These are phyloP conservation scores for Leptographium wingfieldii DNA, from an alignment of 2,329 filamentous ascomycete species.

Conservation along the genomic window DNA sequence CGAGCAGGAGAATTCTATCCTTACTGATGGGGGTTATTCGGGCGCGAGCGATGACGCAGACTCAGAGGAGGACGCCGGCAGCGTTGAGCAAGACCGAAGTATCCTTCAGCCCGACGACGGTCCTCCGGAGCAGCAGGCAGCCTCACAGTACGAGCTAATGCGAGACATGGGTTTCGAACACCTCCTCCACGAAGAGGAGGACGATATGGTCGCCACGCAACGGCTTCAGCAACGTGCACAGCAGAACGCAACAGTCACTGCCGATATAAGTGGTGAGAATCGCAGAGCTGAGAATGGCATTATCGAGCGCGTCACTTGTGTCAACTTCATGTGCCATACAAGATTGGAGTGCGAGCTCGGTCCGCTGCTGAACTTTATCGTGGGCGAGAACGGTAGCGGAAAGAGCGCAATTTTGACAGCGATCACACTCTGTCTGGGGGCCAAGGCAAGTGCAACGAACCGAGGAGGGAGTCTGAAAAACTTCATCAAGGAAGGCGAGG, in stretches of 20 bases:
- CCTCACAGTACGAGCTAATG: constrained; percentile 49
- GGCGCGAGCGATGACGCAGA: neutral
- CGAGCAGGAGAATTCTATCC: constrained; percentile 3
- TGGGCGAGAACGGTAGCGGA: constrained; percentile 93
- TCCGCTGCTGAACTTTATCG: constrained; percentile 93
- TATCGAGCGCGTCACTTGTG: constrained; percentile 73
- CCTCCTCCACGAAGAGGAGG: constrained; percentile 40
- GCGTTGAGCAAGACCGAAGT: constrained; percentile 5
- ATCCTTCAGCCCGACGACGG: constrained; percentile 5
- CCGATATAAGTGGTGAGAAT: constrained; percentile 43
- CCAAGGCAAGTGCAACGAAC: constrained; percentile 86
- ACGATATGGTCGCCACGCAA: constrained; percentile 54
- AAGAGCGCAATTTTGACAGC: constrained; percentile 94
- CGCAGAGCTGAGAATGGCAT: constrained; percentile 71
- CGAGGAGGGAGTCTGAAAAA: constrained; percentile 79
- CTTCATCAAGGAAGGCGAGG: constrained; percentile 77
- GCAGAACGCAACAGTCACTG: constrained; percentile 9
- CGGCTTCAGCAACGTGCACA: constrained; percentile 36
- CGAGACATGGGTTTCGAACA: constrained; percentile 48
- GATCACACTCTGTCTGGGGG: constrained; percentile 86
- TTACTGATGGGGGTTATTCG: constrained; percentile 2
- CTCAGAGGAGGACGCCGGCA: neutral
- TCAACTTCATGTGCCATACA: constrained; percentile 94
- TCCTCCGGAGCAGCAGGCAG: constrained; percentile 23
- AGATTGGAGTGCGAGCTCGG: constrained; percentile 75